Evolutionary conservation across 2,329 filamentous ascomycete species (phyloP), one percentile per base, ranked within the genome.

Genomic region (Cercospora janseana): DNA sequence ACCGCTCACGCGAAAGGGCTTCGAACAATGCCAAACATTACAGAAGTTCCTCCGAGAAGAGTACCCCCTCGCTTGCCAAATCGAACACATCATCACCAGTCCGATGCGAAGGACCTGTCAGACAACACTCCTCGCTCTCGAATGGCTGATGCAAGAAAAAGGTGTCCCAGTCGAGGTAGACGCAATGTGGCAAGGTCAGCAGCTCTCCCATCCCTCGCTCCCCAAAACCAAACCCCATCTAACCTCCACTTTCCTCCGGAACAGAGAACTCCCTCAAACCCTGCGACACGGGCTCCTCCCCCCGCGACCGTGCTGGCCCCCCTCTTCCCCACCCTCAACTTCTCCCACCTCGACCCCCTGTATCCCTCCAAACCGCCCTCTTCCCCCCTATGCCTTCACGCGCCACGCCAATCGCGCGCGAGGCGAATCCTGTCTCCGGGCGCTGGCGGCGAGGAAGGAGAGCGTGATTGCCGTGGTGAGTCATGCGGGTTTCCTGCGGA

Each of bases 91-190:
- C 46, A 63, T 87, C 24, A 78, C 80, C 41, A 85, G 81, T 60
- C 80, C 83, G 1, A 84, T 86, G 80, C 72, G 75, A 12, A 75
- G 84, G 23, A 86, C 83, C 1, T 70, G 86, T 23, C 80, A 87
- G 67, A 87, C 84, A 1, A 78, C 82, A 1, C 69, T 77, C 32
- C 70, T 78, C 6, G 76, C 77, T 0, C 69, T 86, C 1, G 76
- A 78, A 57, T 85, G 78, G 75, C 69, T 86, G 37, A 70, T 81
- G 41, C n/a, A n/a, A n/a, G 73, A 78, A 15, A 68, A 67, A 34
- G 79, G 79, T 1, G 70, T 83, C 15, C 74, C 72, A 37, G 72
- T 85, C 18, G 68, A 78, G 40, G 77, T 79, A 1, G 75, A 81
- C 60, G 81, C 83, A 3, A 74, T 75, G 47, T 87, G 83, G 83